Percentiles rank a stretch among this genome's conserved stretches.
Conservation (phyloP, 1,284 basidiomycete genomes). For the Rhizoctonia solani region DNA sequence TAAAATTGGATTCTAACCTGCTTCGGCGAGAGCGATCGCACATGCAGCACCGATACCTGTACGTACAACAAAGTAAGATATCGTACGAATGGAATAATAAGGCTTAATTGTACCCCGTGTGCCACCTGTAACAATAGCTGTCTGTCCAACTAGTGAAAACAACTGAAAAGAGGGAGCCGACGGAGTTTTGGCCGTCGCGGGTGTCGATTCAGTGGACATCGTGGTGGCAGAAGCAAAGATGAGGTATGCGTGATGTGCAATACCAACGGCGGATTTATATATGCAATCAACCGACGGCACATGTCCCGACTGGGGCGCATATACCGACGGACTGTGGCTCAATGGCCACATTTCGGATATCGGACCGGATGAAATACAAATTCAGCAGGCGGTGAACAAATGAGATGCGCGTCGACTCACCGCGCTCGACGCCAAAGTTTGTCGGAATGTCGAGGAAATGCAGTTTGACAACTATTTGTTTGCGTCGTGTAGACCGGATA, state of each 20-base stretch:
- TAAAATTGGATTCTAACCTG: slow-evolving; percentile 44
- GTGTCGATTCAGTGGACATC: slow-evolving; percentile 23
- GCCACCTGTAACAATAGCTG: slow-evolving; percentile 46
- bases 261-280: slow-evolving; percentile 12
- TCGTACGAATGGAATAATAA: not conserved
- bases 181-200: slow-evolving; percentile 33
- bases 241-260: not conserved
- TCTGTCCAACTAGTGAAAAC: slow-evolving; percentile 51
- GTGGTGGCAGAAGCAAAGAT: too few species aligned
- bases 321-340: not conserved
- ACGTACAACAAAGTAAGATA: slow-evolving; percentile 31
- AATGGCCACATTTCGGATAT: slow-evolving; percentile 4
- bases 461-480: too few species aligned
- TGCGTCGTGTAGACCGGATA: not conserved
- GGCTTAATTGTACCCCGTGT: slow-evolving; percentile 34
- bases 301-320: too few species aligned
- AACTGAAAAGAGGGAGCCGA: slow-evolving; percentile 39
- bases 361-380: slow-evolving; percentile 14
- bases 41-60: slow-evolving; percentile 74
- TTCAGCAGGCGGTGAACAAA: too few species aligned
- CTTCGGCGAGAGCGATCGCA: slow-evolving; percentile 72
- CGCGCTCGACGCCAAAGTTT: too few species aligned
- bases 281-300: too few species aligned
- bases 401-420: too few species aligned
- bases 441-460: too few species aligned